Evolutionary conservation across 306 rosid species (phyloP).

Genomic region (Gastrolobium bilobum): DNA sequence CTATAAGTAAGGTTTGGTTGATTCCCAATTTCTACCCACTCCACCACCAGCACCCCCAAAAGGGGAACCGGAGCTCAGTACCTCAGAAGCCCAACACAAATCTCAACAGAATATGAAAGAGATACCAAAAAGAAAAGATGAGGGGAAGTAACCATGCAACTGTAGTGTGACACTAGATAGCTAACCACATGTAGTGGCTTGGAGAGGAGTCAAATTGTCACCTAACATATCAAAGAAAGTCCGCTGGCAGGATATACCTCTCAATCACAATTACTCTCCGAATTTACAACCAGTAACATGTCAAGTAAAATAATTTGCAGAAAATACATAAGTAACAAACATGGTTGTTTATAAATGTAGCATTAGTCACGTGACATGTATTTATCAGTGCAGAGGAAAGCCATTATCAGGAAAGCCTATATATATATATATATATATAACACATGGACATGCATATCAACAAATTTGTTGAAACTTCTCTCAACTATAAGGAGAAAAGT

Average conservation of each 20-base stretch:
- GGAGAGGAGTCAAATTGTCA: slow-evolving; percentile 30
- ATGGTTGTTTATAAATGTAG: neutral
- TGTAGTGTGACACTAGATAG: neutral
- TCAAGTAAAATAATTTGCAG: slow-evolving; percentile 26
- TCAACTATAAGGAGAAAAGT: slow-evolving; percentile 25
- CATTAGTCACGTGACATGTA: slow-evolving; percentile 1
- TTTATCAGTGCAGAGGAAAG: slow-evolving; percentile 16
- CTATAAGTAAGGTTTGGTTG: neutral
- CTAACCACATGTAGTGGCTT: neutral
- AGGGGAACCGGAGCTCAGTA: neutral
- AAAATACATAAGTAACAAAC: neutral
- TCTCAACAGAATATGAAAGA: slow-evolving; percentile 23
- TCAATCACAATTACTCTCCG: neutral
- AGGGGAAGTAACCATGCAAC: neutral
- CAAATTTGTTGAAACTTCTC: slow-evolving; percentile 16
- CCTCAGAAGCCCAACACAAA: slow-evolving; percentile 5
- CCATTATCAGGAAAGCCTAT: neutral
- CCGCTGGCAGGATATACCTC: neutral
- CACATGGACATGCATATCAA: slow-evolving; percentile 10
- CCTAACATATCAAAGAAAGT: slow-evolving; percentile 5
- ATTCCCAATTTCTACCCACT: slow-evolving; percentile 39
- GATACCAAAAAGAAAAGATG: neutral
- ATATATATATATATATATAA: neutral
- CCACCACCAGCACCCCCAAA: neutral
- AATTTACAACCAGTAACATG: neutral